Percentiles rank a stretch among this genome's conserved stretches.
phyloP scores from a whole-genome alignment of 805 yeast genomes.

The Candida montana region DNA sequence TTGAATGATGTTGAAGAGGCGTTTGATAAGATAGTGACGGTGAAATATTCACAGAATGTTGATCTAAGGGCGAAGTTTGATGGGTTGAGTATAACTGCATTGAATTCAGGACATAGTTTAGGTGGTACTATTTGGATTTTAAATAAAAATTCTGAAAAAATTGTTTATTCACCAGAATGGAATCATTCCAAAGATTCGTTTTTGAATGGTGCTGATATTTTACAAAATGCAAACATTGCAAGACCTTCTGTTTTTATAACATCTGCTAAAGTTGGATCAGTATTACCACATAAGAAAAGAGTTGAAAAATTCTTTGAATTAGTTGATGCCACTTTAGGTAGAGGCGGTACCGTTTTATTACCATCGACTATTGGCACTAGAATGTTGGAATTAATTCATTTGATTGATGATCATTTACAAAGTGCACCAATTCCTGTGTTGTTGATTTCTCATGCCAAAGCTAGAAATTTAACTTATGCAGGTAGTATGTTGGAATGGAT shows the following conservation, averaged over 20 bases:
- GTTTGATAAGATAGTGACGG: conserved; percentile 62
- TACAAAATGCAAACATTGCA: conserved; percentile 55
- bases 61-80: conserved; percentile 53
- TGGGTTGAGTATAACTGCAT: conserved; percentile 68
- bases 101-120: conserved; percentile 85
- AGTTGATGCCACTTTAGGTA: conserved; percentile 59
- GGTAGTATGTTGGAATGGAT: conserved; percentile 94
- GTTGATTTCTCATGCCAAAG: conserved; percentile 72
- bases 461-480: conserved; percentile 74
- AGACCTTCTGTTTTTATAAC: conserved; percentile 85
- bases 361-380: conserved; percentile 83
- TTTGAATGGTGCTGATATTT: conserved; percentile 61
- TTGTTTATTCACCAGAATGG: conserved; percentile 92
- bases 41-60: conserved; percentile 78
- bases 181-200: conserved; percentile 88
- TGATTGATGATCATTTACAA: conserved; percentile 61
- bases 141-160: conserved; percentile 65
- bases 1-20: conserved; percentile 70
- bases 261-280: conserved; percentile 61
- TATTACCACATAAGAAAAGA: conserved; percentile 55
- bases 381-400: conserved; percentile 69
- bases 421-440: conserved; percentile 57
- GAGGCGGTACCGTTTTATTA: conserved; percentile 75
- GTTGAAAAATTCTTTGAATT: conserved; percentile 58
- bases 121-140: conserved; percentile 93